phyloP scores from a whole-genome alignment of 257 asterid genomes.

The Gardenia jasminoides region DNA sequence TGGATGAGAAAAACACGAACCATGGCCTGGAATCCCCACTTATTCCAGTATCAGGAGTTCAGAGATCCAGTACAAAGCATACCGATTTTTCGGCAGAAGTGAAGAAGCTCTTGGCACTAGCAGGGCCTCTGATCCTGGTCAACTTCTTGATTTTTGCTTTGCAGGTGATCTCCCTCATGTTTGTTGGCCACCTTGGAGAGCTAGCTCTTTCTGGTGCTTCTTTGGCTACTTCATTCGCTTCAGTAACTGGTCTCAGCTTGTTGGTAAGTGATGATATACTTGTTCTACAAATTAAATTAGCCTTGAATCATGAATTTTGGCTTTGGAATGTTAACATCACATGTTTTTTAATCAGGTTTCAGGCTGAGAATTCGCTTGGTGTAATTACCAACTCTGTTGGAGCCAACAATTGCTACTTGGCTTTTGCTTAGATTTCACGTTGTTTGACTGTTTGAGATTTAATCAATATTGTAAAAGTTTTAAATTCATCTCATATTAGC shows the following conservation, averaged over 20 bases:
- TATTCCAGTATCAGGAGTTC: neutral
- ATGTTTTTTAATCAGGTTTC: no score
- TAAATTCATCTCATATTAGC: no score
- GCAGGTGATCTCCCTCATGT: constrained; percentile 59
- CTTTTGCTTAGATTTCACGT: no score
- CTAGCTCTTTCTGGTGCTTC: constrained; percentile 67
- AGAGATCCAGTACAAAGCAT: neutral
- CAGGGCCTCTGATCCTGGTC: constrained; percentile 55
- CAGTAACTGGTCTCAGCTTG: constrained; percentile 57
- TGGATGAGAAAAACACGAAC: neutral
- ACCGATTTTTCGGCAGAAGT: constrained; percentile 23
- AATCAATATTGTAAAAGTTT: no score
- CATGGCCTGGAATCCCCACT: neutral
- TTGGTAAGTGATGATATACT: constrained; percentile 31
- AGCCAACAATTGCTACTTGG: no score
- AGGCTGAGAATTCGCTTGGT: no score
- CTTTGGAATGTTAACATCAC: no score
- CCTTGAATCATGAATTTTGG: no score
- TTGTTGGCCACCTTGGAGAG: constrained; percentile 66
- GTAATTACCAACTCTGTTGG: no score
- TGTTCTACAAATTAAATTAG: neutral
- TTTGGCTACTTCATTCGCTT: constrained; percentile 69
- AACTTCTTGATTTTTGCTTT: constrained; percentile 44
- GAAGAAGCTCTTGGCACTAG: constrained; percentile 40
- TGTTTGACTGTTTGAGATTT: no score